Evolutionary conservation across 2,329 filamentous ascomycete species (phyloP), one percentile per base, ranked within the genome.

Genomic region (Alternaria brassicicola): DNA sequence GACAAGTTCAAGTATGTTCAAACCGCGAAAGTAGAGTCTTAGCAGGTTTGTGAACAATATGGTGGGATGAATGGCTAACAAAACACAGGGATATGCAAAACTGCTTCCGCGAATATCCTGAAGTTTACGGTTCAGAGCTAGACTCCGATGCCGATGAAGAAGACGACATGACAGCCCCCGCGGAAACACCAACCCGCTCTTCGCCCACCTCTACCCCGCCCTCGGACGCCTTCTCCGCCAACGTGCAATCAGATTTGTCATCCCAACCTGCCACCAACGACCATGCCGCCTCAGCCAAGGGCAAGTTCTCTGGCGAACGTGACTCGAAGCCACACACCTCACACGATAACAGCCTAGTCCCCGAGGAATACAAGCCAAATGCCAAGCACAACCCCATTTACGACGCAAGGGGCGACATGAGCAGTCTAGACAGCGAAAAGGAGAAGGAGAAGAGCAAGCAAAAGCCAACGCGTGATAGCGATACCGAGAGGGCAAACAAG

Each of bases 51-150:
- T 30, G 6, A 9, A 19, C 8, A 17, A 23, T 15, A n/a, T 9
- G 13, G 3, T 17, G 10, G 23, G n/a, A 25, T 21, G 39, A 17
- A 26, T 45, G 9, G 49, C 55, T 63, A 57, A 69, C 48, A 19
- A 15, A 6, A 17, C 33, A 3, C 68, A 97, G 93, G 84, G 88
- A 85, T 70, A 99, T 99, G 95, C 95, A 98, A 82, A 89, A 94
- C 72, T 99, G 95, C 83, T 99, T 99, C 85, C 87, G 93, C 69
- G 82, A 88, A 76, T 91, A 97, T 78, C 95, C 95, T 19, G 95
- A 98, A 41, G 85, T 97, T 59, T 99, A 99, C 79, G 93, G 93
- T 59, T 86, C 90, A 41, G 94, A 98, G 77, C 83, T 97, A 17
- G 89, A 90, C 31, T 90, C 93, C 46, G 93, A 96, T 49, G 86